Conservation (phyloP, 345 rosid genomes). For the Dipteronia sinensis region DNA sequence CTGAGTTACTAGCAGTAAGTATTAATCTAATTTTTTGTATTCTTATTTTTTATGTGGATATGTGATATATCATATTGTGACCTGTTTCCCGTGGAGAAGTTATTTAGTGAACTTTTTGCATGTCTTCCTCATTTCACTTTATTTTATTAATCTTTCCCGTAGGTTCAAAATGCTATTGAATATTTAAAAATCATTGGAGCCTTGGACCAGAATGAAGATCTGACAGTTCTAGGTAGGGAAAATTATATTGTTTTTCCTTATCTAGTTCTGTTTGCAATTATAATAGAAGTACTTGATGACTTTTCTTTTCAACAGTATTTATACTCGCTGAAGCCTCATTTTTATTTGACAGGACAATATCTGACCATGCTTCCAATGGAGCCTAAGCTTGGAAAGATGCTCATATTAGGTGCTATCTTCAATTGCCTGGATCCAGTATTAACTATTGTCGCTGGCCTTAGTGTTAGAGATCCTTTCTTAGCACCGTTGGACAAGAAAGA, state of each 20-base stretch:
- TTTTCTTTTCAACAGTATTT: conserved; percentile 6
- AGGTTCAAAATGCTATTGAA: conserved; percentile 94
- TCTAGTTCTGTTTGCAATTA: background rate
- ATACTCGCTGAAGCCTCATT: conserved; percentile 15
- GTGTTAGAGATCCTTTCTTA: conserved; percentile 94
- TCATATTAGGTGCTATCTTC: conserved; percentile 77
- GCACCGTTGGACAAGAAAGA: conserved; percentile 88
- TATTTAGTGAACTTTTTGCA: conserved; percentile 10
- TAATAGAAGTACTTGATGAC: background rate
- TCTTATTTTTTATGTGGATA: conserved; percentile 2
- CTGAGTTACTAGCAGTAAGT: conserved; percentile 77
- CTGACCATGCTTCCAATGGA: conserved; percentile 89
- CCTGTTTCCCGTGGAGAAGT: background rate
- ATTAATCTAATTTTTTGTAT: conserved; percentile 14
- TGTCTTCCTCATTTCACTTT: background rate
- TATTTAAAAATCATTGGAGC: conserved; percentile 88
- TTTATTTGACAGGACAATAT: conserved; percentile 64
- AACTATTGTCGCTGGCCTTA: conserved; percentile 87
- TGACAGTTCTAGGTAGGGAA: conserved; percentile 69
- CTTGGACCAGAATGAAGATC: conserved; percentile 74
- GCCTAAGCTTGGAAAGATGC: conserved; percentile 98
- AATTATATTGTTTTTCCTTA: conserved; percentile 6
- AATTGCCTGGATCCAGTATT: conserved; percentile 86
- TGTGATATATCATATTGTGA: background rate
- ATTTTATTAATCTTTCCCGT: conserved; percentile 19